Percentiles rank a stretch among this genome's conserved stretches.
Evolutionary conservation across 108 stramenopile genomes (phyloP).

Genomic region (Stephanodiscus triporus): DNA sequence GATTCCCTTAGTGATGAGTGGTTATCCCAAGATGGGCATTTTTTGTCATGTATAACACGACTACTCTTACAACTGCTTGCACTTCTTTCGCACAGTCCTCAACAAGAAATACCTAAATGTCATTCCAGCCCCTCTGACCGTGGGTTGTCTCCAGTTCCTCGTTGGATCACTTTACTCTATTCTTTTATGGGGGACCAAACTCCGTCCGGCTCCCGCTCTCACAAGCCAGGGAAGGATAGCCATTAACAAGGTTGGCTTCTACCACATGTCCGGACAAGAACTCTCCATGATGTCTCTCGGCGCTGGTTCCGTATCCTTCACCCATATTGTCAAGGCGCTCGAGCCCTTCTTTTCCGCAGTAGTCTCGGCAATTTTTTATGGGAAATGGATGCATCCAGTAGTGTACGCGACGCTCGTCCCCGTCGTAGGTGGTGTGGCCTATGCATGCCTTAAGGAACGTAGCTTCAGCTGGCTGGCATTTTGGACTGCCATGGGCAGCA

Average conservation of each 20-base stretch:
- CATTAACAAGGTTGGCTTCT: slow-evolving; percentile 71
- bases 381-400: slow-evolving; percentile 39
- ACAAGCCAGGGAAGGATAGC: slow-evolving; percentile 49
- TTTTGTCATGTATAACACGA: slow-evolving; percentile 1
- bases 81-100: slow-evolving; percentile 55
- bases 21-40: slow-evolving; percentile 1
- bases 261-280: slow-evolving; percentile 88
- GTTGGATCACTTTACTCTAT: slow-evolving; percentile 83
- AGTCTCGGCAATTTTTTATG: slow-evolving; percentile 29
- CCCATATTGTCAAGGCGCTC: slow-evolving; percentile 66
- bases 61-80: slow-evolving; percentile 2
- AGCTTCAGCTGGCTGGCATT: slow-evolving; percentile 57
- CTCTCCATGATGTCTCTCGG: slow-evolving; percentile 73
- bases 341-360: slow-evolving; percentile 65
- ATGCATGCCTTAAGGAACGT: slow-evolving; percentile 45
- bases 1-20: not conserved
- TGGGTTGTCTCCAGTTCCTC: slow-evolving; percentile 89
- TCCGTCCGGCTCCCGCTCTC: slow-evolving; percentile 75
- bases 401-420: slow-evolving; percentile 56
- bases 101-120: slow-evolving; percentile 95
- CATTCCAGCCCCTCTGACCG: slow-evolving; percentile 87
- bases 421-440: slow-evolving; percentile 60
- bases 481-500: slow-evolving; percentile 71
- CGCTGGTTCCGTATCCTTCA: slow-evolving; percentile 38
- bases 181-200: slow-evolving; percentile 50